A percentile compares a stretch with the other conserved stretches of the same genome.
These are phyloP conservation scores for Geotrichum candidum DNA, from an alignment of 1,139 yeast species.

Conservation along the genomic window DNA sequence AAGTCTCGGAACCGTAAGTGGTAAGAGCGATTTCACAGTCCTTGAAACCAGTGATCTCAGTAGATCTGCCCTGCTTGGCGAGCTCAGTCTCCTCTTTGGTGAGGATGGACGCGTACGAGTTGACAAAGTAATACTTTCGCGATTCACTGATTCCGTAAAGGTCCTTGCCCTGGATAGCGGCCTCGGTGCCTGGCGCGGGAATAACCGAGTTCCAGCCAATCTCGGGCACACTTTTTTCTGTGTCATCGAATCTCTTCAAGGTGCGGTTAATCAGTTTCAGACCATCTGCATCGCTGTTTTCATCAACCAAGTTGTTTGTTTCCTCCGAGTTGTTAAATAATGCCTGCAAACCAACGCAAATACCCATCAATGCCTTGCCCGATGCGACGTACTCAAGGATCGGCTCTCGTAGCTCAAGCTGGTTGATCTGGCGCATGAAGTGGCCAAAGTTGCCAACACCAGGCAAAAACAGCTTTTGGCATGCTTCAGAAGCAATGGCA, in stretches of 20 bases:
- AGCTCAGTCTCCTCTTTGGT: constrained; percentile 29
- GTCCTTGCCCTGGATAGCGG: constrained; percentile 28
- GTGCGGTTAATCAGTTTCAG: constrained; percentile 48
- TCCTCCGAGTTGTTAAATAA: constrained; percentile 73
- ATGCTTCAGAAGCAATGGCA: constrained; percentile 28
- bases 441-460: constrained; percentile 98
- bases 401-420: constrained; percentile 59
- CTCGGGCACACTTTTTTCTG: constrained; percentile 82
- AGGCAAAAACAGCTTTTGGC: constrained; percentile 49
- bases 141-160: constrained; percentile 59
- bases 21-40: constrained; percentile 82
- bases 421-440: constrained; percentile 64
- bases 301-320: constrained; percentile 40
- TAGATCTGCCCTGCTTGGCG: constrained; percentile 8
- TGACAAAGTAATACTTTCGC: constrained; percentile 86
- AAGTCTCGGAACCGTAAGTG: constrained; percentile 70
- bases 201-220: constrained; percentile 80
- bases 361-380: constrained; percentile 88
- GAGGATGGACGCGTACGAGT: constrained; percentile 77
- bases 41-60: constrained; percentile 33
- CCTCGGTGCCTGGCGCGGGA: constrained; percentile 10
- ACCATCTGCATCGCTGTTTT: constrained; percentile 43
- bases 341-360: constrained; percentile 92
- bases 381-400: constrained; percentile 56
- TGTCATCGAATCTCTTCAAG: constrained; percentile 53